These are phyloP conservation scores for Yarrowia yakushimensis DNA, from an alignment of 805 yeast genomes.

Conservation along the genomic window DNA sequence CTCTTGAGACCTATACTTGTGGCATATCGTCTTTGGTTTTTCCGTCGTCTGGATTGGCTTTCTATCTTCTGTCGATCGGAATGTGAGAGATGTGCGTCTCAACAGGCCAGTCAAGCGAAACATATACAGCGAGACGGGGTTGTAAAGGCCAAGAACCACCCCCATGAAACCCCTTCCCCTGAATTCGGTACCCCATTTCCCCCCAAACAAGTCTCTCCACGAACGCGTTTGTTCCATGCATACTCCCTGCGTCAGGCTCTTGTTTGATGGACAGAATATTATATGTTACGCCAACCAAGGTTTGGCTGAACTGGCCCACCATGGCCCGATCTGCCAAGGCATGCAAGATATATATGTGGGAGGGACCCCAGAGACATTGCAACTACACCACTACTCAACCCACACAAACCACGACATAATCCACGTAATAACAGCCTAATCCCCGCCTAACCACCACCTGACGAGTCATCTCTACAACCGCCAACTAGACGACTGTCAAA, in stretches of 20 bases:
- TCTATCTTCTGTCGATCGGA: not conserved
- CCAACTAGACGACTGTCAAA: not conserved
- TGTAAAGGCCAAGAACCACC: too few species aligned
- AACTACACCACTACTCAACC: not conserved
- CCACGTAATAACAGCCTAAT: too few species aligned
- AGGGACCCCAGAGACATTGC: not conserved
- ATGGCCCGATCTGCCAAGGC: conserved; percentile 1
- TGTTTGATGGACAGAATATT: not conserved
- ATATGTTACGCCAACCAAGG: not conserved
- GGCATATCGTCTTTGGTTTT: not conserved
- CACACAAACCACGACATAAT: not conserved
- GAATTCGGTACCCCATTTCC: not conserved
- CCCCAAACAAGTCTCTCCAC: not conserved
- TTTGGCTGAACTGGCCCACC: conserved; percentile 9
- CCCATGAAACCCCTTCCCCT: too few species aligned
- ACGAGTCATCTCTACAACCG: too few species aligned
- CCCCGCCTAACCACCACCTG: too few species aligned
- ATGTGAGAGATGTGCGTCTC: not conserved
- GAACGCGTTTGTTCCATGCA: conserved; percentile 13
- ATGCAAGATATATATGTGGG: not conserved
- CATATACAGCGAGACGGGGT: too few species aligned
- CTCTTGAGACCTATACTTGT: too few species aligned
- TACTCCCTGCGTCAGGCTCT: conserved; percentile 10
- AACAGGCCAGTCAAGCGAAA: not conserved
- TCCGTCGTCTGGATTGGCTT: not conserved